A percentile compares a stretch with the other conserved stretches of the same genome.
These are phyloP conservation scores for Plasmodium gaboni DNA, from an alignment of 169 alveolate genomes.

Conservation along the genomic window DNA sequence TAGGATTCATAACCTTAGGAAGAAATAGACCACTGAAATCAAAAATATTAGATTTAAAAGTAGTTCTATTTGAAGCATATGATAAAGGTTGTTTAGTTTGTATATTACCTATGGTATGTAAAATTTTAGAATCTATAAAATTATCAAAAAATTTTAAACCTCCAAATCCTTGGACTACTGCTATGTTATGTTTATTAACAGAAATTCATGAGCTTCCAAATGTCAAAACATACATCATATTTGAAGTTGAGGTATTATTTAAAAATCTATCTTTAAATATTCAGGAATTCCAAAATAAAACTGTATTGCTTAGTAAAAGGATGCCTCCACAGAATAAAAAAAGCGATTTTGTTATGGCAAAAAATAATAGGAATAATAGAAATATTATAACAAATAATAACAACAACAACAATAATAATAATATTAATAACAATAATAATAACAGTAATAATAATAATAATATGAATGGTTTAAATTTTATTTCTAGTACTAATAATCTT, in stretches of 20 bases:
- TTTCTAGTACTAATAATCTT: slow-evolving; percentile 1
- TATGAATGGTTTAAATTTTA: neutral
- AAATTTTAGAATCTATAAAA: slow-evolving; percentile 85
- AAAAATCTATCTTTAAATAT: slow-evolving; percentile 86
- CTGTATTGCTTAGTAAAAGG: slow-evolving; percentile 46
- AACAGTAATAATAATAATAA: neutral
- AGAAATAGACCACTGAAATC: slow-evolving; percentile 91
- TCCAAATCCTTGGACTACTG: slow-evolving; percentile 96
- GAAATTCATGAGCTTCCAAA: slow-evolving; percentile 89
- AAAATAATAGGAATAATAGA: neutral
- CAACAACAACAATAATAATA: neutral
- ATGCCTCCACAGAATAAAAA: slow-evolving; percentile 17
- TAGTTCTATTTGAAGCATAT: slow-evolving; percentile 88
- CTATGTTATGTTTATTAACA: slow-evolving; percentile 87
- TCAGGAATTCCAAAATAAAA: slow-evolving; percentile 57
- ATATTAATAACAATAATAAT: neutral
- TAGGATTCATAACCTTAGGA: slow-evolving; percentile 91
- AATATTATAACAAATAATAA: neutral
- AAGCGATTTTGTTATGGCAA: slow-evolving; percentile 19
- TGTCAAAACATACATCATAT: slow-evolving; percentile 89
- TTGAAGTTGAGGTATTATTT: slow-evolving; percentile 92
- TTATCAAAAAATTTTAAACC: slow-evolving; percentile 89
- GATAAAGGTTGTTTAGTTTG: slow-evolving; percentile 88
- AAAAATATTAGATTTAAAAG: slow-evolving; percentile 90
- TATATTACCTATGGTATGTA: slow-evolving; percentile 91